Evolutionary conservation across 257 asterid species (phyloP).

Genomic region (Jaltomata sinuosa): DNA sequence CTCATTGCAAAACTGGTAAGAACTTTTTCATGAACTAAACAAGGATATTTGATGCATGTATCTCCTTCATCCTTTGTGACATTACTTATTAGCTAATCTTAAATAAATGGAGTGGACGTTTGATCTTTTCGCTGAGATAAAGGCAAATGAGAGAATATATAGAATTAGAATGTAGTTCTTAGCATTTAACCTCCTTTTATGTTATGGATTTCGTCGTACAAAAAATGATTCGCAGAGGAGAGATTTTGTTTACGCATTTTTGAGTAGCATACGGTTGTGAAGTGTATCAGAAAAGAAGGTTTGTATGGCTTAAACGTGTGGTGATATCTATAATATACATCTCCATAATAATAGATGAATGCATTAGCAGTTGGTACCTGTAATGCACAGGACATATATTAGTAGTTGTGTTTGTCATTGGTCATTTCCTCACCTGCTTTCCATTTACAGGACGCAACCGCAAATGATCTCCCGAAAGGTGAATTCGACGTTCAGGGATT

Average conservation of each 20-base stretch:
- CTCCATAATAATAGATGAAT: background rate
- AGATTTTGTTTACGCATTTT: background rate
- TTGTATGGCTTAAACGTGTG: background rate
- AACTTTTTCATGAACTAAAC: background rate
- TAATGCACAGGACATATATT: background rate
- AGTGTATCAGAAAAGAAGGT: background rate
- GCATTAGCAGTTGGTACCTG: background rate
- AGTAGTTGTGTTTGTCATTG: background rate
- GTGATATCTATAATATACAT: background rate
- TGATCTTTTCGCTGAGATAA: too few relatives aligned
- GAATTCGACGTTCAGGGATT: slow-evolving; percentile 3
- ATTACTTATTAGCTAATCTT: background rate
- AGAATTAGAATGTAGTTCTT: too few relatives aligned
- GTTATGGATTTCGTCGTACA: background rate
- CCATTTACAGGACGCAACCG: slow-evolving; percentile 9
- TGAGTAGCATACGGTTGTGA: background rate
- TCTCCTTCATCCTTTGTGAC: background rate
- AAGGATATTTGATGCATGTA: background rate
- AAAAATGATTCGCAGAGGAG: background rate
- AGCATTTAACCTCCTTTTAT: background rate
- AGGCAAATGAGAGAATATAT: background rate
- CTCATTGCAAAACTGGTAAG: slow-evolving; percentile 65
- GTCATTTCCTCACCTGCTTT: background rate
- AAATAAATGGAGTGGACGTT: background rate
- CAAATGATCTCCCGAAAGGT: slow-evolving; percentile 5